Evolutionary conservation across 108 stramenopile species (phyloP), one percentile per base, ranked within the genome.

Genomic region (Fistulifera pelliculosa): DNA sequence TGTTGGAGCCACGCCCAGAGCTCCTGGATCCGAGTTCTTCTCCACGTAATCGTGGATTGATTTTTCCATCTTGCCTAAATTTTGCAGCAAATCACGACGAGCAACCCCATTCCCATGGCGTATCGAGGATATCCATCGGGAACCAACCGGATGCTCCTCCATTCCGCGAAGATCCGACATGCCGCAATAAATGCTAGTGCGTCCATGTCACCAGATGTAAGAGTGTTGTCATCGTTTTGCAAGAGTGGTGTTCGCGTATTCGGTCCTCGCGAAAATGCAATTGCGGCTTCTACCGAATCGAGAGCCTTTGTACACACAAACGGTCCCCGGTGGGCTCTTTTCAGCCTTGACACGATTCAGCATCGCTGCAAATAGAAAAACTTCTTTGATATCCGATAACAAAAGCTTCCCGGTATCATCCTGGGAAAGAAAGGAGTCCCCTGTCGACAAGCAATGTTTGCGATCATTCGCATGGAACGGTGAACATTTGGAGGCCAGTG

Each of bases 161-260:
- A 88, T 56, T 88, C 81, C 11, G 81, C 79, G 56, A 83, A 83
- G 17, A 81, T 60, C 27, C 80, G 47, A 64, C 83, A 71, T 31
- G 71, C 77, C 17, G 81, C 79, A 47, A 70, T 75, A 61, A 82
- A 87, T 22, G 54, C 25, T 13, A 80, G 54, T 18, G 83, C 76
- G 47, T 84, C 83, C 5, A 84, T 59, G 52, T 79, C 70, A 14
- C 74, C 31, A 35, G 8, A 35, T 35, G 31, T 35, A 35, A 35
- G 31, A 35, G 31, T 35, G 31, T 35, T 35, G 31, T 35, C 8
- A 8, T 35, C 31, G 31, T 35, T 35, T 35, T 35, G 31, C 8
- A 35, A 35, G 8, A 35, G 31, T 8, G 31, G 6, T 3, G 31
- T 35, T 35, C 31, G 3, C 31, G 31, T 8, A 35, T 35, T 35